Conservation (phyloP, 805 yeast species). For the Candida dendrica region DNA sequence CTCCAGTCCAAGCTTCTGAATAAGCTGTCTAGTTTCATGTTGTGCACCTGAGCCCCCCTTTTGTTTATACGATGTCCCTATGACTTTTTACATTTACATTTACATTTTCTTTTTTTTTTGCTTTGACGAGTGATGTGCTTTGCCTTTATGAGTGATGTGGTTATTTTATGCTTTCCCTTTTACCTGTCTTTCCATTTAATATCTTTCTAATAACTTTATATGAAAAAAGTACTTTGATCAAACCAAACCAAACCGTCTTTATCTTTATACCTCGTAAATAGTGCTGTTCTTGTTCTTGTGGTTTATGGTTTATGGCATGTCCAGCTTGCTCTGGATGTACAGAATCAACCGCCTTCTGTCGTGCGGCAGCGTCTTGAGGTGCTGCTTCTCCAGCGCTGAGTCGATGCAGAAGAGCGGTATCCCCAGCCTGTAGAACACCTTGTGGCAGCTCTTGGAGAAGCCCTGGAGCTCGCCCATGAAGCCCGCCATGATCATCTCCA, state of each 20-base stretch:
- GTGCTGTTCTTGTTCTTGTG: too few relatives aligned
- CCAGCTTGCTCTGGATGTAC: constrained; percentile 1
- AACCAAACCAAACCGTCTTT: too few relatives aligned
- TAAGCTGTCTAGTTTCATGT: neutral
- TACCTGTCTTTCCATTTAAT: too few relatives aligned
- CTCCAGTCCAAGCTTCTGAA: neutral
- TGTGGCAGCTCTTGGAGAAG: neutral
- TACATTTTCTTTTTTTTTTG: too few relatives aligned
- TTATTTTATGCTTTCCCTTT: too few relatives aligned
- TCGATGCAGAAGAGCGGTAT: neutral
- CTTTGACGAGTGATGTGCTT: too few relatives aligned
- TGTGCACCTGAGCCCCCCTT: neutral
- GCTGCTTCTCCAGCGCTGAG: neutral
- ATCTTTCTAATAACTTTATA: too few relatives aligned
- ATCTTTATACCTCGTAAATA: neutral
- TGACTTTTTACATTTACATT: too few relatives aligned
- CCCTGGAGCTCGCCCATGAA: neutral
- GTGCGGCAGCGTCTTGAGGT: neutral
- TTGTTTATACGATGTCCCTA: too few relatives aligned
- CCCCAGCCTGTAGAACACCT: neutral
- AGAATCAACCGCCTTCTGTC: constrained; percentile 4
- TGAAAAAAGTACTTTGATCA: too few relatives aligned
- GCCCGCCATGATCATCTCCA: neutral
- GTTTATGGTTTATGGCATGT: too few relatives aligned
- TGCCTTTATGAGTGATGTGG: too few relatives aligned